These are phyloP conservation scores for Noccaea caerulescens DNA, from an alignment of 345 rosid species.

Conservation along the genomic window DNA sequence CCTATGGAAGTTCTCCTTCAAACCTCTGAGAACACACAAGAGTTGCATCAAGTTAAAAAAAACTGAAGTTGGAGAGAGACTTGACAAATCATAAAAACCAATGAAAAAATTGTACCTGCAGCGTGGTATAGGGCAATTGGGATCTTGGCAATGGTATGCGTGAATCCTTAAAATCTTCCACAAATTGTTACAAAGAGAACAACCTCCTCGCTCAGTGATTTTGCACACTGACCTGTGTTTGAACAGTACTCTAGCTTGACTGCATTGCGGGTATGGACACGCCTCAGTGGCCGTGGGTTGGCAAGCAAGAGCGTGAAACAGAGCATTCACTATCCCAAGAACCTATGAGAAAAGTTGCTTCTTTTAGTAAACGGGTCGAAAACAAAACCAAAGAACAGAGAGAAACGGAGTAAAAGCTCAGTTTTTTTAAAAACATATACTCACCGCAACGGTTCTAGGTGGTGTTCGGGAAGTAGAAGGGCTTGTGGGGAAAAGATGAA, in stretches of 20 bases:
- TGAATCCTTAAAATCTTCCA: slow-evolving; percentile 45
- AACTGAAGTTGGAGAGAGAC: neutral
- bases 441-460: slow-evolving; percentile 30
- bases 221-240: slow-evolving; percentile 46
- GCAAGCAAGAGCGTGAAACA: slow-evolving; percentile 54
- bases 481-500: slow-evolving; percentile 29
- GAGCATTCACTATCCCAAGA: slow-evolving; percentile 40
- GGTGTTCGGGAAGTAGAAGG: slow-evolving; percentile 9
- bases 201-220: slow-evolving; percentile 34
- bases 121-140: slow-evolving; percentile 45
- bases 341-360: slow-evolving; percentile 14
- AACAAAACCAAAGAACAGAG: slow-evolving; percentile 1
- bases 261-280: slow-evolving; percentile 53
- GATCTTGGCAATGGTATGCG: slow-evolving; percentile 44
- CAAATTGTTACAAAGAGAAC: slow-evolving; percentile 40
- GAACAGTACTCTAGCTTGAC: slow-evolving; percentile 43
- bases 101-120: slow-evolving; percentile 49
- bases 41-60: slow-evolving; percentile 24
- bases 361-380: slow-evolving; percentile 16
- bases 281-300: neutral
- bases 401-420: slow-evolving; percentile 5
- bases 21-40: slow-evolving; percentile 22
- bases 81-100: neutral
- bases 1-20: neutral
- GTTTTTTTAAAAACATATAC: neutral